Evolutionary conservation across 768 basidiomycete genomes (phyloP), one percentile per base, ranked within the genome.

Genomic region (Boletus vermiculosoides): DNA sequence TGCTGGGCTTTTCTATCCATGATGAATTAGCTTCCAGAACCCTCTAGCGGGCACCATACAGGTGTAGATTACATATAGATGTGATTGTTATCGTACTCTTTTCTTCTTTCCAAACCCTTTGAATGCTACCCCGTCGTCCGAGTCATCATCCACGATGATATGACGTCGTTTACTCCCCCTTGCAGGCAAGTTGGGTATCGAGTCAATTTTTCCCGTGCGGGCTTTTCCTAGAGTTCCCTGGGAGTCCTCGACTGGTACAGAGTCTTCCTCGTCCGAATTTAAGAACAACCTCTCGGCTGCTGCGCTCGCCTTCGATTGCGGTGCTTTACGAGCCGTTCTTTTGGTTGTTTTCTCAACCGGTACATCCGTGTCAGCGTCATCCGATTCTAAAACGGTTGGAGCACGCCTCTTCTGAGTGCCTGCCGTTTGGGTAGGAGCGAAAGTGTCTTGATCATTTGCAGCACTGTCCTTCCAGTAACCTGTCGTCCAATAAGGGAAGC

Each of bases 1-100:
- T 93, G 59, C 78, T 94, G 12, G 85, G 85, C 16, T 95, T 94
- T 73, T 91, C 88, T 25, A 86, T 94, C 61, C 83, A 92, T 59
- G 83, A 88, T 47, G 89, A 91, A 73, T 65, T 93, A 52, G 67
- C 59, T 47, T 42, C 57, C 67, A 53, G 37, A 42, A n/a, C 46
- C 2, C 39, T 28, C 33, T 60, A 55, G 44, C 13, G 23, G 5
- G 28, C 7, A 28, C 45, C 37, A 48, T 25, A 55, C 44, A 30
- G 3, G 4, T 11, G 42, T 62, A 59, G 23, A 44, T 23, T 56
- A 58, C 36, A 31, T 11, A 40, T 60, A 57, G 45, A 56, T 53
- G 10, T 15, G 6, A 49, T 45, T 7, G 10, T 45, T 40, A 65
- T 46, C 57, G 52, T 25, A 55, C 34, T 34, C 61, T 59, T 34